phyloP scores from a whole-genome alignment of 306 rosid species.

The Castanea mollissima region DNA sequence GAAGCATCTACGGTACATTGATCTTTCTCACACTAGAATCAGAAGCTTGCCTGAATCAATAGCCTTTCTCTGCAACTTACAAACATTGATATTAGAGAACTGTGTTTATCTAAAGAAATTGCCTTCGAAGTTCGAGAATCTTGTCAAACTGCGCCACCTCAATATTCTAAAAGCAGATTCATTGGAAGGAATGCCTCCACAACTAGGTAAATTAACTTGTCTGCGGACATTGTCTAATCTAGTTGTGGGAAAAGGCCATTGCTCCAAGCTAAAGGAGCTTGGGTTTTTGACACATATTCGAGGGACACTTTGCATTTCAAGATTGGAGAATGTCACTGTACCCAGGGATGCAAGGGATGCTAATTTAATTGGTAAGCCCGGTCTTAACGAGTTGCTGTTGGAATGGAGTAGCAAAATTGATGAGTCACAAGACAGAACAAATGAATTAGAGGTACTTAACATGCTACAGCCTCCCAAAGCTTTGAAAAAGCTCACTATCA shows the following conservation, averaged over 20 bases:
- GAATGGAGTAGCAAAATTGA: not conserved
- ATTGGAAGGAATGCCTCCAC: not conserved
- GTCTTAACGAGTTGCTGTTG: not conserved
- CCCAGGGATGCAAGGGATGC: not conserved
- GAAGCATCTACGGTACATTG: constrained; percentile 13
- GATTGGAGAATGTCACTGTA: constrained; percentile 1
- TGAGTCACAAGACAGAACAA: not conserved
- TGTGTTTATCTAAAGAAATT: not conserved
- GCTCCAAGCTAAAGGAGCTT: not conserved
- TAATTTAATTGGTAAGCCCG: not conserved
- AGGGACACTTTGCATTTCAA: not conserved
- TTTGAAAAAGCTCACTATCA: not conserved
- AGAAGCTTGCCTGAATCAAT: not conserved
- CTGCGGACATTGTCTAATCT: not conserved
- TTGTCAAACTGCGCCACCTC: constrained; percentile 13
- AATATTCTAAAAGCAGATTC: not conserved
- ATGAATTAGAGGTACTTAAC: not conserved
- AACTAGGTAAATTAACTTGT: not conserved
- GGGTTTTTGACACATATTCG: not conserved
- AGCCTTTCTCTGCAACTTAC: constrained; percentile 1
- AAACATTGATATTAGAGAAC: not conserved
- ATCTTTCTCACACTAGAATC: not conserved
- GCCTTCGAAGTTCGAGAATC: not conserved
- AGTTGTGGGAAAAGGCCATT: not conserved
- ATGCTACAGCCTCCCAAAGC: not conserved